Evolutionary conservation across 768 basidiomycete genomes (phyloP).

Genomic region (Collybiopsis luxurians): DNA sequence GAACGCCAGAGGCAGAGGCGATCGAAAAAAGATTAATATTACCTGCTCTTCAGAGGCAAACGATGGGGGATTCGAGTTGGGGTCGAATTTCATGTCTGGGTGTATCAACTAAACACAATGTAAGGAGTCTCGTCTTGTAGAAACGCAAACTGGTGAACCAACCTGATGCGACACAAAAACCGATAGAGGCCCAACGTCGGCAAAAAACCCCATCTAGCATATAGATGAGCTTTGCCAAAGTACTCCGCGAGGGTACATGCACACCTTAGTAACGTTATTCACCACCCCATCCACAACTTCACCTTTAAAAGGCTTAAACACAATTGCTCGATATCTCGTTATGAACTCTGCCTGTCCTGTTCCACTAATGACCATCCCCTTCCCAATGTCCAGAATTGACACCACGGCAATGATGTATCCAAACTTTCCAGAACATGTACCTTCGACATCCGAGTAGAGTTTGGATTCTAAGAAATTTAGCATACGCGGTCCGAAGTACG

Average conservation of each 20-base stretch:
- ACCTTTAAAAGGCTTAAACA: constrained; percentile 99
- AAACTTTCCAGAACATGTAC: constrained; percentile 93
- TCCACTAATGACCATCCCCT: constrained; percentile 88
- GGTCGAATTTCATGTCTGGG: constrained; percentile 92
- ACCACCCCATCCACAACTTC: constrained; percentile 98
- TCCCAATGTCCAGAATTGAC: constrained; percentile 86
- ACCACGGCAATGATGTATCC: constrained; percentile 94
- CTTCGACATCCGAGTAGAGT: constrained; percentile 94
- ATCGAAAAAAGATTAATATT: constrained; percentile 5
- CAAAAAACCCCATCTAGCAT: constrained; percentile 95
- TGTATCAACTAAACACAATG: constrained; percentile 71
- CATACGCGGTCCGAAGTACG: constrained; percentile 97
- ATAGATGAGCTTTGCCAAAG: neutral
- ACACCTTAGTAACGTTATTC: constrained; percentile 92
- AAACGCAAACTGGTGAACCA: constrained; percentile 17
- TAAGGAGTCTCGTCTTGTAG: constrained; percentile 5
- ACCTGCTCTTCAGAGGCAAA: constrained; percentile 92
- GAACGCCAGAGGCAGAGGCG: neutral
- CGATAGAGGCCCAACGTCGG: constrained; percentile 89
- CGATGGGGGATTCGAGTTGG: constrained; percentile 95
- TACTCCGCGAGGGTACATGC: neutral
- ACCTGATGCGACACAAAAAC: constrained; percentile 98
- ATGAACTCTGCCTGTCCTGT: constrained; percentile 96
- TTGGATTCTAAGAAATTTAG: constrained; percentile 90
- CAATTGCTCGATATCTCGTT: constrained; percentile 92